Evolutionary conservation across 106 monocot genomes (phyloP).

Genomic region (Dendrobium huoshanense): DNA sequence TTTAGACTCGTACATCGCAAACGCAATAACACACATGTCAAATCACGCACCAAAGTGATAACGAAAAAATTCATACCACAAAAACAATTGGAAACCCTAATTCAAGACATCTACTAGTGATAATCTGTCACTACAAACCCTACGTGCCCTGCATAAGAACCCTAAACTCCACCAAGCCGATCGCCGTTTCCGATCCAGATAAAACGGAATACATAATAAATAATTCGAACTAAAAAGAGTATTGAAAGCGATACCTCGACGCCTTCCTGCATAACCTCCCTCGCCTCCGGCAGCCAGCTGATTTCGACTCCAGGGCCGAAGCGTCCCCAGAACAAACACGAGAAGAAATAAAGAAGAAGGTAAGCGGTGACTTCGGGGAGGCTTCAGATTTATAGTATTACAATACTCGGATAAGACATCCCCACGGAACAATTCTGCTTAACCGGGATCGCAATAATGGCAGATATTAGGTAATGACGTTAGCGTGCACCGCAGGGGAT

Average conservation of each 20-base stretch:
- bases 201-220: not conserved
- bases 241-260: not conserved
- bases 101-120: not conserved
- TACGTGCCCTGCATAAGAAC: not conserved
- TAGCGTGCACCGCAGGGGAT: not conserved
- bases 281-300: constrained; percentile 5
- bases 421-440: not conserved
- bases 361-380: not conserved
- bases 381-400: constrained; percentile 1
- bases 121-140: not conserved
- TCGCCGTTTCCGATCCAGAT: not conserved
- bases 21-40: not conserved
- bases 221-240: not conserved
- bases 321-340: not conserved
- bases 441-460: constrained; percentile 6
- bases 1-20: not conserved
- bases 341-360: not conserved
- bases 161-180: not conserved
- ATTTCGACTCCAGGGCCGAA: constrained; percentile 11
- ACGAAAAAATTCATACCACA: not conserved
- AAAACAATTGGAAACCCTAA: not conserved
- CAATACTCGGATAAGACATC: not conserved
- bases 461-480: constrained; percentile 6
- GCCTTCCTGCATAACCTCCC: constrained; percentile 8
- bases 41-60: not conserved